Conservation (phyloP, 2,329 filamentous ascomycete species). For the Didymella exigua region DNA sequence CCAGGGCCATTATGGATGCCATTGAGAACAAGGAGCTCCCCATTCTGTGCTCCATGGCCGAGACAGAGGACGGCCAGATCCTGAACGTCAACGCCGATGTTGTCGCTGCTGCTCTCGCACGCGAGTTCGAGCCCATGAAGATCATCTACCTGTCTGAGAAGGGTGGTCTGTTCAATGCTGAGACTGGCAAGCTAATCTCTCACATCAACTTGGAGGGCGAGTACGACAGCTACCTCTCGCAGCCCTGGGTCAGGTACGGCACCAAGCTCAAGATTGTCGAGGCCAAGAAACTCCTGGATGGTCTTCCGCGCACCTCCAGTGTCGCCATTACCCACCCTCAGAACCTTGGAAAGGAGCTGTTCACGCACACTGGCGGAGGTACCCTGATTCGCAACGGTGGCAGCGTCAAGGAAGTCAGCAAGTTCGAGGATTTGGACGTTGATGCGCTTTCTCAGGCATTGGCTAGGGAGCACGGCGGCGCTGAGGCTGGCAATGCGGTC, state of each 20-base stretch:
- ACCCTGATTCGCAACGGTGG: slow-evolving; percentile 91
- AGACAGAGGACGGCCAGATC: slow-evolving; percentile 87
- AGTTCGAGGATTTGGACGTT: slow-evolving; percentile 76
- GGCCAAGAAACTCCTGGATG: slow-evolving; percentile 90
- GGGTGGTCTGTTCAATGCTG: slow-evolving; percentile 91
- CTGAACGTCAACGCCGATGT: slow-evolving; percentile 98
- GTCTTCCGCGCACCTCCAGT: slow-evolving; percentile 87
- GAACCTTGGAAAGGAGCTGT: slow-evolving; percentile 93
- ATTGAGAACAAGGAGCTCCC: slow-evolving; percentile 88
- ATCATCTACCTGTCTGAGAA: slow-evolving; percentile 99
- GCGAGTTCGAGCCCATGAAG: slow-evolving; percentile 89
- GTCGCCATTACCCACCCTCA: slow-evolving; percentile 98
- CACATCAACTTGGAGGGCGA: slow-evolving; percentile 97
- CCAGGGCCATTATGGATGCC: slow-evolving; percentile 84
- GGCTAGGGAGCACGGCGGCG: slow-evolving; percentile 77
- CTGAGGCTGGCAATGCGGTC: slow-evolving; percentile 82
- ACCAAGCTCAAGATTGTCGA: slow-evolving; percentile 97
- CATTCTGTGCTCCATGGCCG: slow-evolving; percentile 94
- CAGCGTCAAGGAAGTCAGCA: slow-evolving; percentile 77
- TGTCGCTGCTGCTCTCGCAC: slow-evolving; percentile 89
- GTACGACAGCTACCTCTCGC: slow-evolving; percentile 88
- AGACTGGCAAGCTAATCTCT: slow-evolving; percentile 93
- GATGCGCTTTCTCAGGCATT: slow-evolving; percentile 81
- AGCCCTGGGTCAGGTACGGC: slow-evolving; percentile 94
- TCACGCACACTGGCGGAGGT: slow-evolving; percentile 93